Evolutionary conservation across 1,284 basidiomycete genomes (phyloP).

Genomic region (Tausonia pullulans): DNA sequence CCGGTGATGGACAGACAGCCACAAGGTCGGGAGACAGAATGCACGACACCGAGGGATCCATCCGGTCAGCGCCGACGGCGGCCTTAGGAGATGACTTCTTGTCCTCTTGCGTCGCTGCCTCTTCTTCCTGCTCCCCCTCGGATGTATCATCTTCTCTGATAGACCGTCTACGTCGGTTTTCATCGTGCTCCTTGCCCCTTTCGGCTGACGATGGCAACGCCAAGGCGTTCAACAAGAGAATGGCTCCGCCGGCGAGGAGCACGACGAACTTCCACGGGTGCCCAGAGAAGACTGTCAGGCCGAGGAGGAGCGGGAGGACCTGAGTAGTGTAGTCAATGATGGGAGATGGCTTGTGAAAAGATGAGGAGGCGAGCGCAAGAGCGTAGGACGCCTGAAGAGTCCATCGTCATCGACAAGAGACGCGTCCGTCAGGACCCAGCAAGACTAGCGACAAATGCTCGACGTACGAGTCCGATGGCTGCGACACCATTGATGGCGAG

Average conservation of each 20-base stretch:
- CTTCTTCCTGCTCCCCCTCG: conserved; percentile 27
- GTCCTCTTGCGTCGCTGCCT: conserved; percentile 13
- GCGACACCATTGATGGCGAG: conserved; percentile 63
- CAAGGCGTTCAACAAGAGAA: conserved; percentile 22
- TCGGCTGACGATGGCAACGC: conserved; percentile 2
- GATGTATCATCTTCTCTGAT: not conserved
- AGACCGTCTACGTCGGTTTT: conserved; percentile 18
- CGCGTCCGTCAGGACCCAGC: not conserved
- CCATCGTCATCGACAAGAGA: not conserved
- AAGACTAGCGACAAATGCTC: conserved; percentile 4
- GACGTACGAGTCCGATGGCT: conserved; percentile 51
- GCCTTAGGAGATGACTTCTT: not conserved
- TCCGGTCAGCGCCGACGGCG: not conserved
- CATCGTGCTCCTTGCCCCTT: conserved; percentile 21
- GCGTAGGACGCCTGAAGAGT: conserved; percentile 52
- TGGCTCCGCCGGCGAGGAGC: conserved; percentile 41
- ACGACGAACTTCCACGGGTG: conserved; percentile 46
- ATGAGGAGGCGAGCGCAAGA: conserved; percentile 43
- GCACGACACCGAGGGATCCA: not conserved
- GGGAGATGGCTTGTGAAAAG: conserved; percentile 33
- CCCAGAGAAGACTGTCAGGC: conserved; percentile 61
- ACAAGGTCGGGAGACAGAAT: not conserved
- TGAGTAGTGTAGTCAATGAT: conserved; percentile 53
- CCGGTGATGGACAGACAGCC: not conserved
- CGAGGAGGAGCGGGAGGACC: conserved; percentile 62